Percentiles rank a stretch among this genome's conserved stretches.
phyloP scores from a whole-genome alignment of 1,284 basidiomycete genomes.

The Ganoderma sinense region DNA sequence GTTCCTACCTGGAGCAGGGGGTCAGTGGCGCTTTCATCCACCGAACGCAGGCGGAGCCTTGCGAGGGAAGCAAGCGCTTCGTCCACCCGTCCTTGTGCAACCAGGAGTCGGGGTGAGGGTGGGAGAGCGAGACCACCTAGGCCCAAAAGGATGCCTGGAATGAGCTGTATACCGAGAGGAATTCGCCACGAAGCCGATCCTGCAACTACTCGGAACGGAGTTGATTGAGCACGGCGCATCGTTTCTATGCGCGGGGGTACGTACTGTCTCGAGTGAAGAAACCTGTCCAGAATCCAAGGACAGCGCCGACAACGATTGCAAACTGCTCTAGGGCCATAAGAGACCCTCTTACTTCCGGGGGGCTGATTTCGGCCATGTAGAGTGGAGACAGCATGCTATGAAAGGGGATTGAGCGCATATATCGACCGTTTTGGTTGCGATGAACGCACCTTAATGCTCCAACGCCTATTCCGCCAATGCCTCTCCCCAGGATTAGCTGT shows the following conservation, averaged over 20 bases:
- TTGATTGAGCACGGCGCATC: not conserved
- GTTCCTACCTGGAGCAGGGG: constrained; percentile 60
- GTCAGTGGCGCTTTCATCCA: constrained; percentile 50
- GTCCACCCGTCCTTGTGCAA: constrained; percentile 61
- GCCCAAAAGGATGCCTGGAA: constrained; percentile 72
- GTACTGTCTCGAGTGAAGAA: constrained; percentile 73
- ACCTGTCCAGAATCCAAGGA: constrained; percentile 84
- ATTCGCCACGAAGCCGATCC: constrained; percentile 78
- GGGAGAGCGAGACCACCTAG: constrained; percentile 73
- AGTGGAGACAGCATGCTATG: constrained; percentile 77
- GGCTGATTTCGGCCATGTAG: constrained; percentile 86
- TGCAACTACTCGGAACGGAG: constrained; percentile 45
- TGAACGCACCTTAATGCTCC: constrained; percentile 69
- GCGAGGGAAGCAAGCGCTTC: constrained; percentile 52
- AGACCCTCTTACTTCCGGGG: constrained; percentile 83
- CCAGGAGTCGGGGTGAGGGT: constrained; percentile 74
- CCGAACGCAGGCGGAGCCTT: constrained; percentile 55
- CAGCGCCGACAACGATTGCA: constrained; percentile 80
- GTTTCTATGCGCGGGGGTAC: constrained; percentile 33
- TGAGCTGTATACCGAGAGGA: constrained; percentile 75
- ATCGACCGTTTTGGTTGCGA: no score
- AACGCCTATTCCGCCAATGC: constrained; percentile 81
- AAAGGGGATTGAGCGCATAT: not conserved
- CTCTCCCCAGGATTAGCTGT: constrained; percentile 71
- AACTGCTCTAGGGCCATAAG: constrained; percentile 83